These are phyloP conservation scores for Arachnopeziza araneosa DNA, from an alignment of 2,329 filamentous ascomycete genomes.

Conservation along the genomic window DNA sequence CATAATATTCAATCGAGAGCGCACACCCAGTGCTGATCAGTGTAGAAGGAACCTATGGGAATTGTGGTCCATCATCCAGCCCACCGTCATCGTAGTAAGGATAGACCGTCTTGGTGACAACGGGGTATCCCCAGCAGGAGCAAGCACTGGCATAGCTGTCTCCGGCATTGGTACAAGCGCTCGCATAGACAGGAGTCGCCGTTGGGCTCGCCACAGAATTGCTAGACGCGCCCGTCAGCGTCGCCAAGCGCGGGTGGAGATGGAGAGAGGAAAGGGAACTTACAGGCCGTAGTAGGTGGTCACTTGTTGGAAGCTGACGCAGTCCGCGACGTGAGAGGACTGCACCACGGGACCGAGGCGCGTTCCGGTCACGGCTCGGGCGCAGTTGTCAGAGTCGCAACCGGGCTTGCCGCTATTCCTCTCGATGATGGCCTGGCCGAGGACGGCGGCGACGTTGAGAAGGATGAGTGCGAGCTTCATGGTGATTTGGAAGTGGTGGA, in stretches of 20 bases:
- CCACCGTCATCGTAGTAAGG: neutral
- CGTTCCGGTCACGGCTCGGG: conserved; percentile 5
- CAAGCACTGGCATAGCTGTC: conserved; percentile 5
- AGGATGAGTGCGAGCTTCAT: neutral
- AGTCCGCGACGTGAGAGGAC: neutral
- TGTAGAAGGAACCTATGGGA: neutral
- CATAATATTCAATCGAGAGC: no score
- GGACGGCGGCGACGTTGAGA: neutral
- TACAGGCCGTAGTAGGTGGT: neutral
- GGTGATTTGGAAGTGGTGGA: neutral
- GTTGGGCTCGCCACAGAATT: neutral
- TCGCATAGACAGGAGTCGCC: conserved; percentile 1
- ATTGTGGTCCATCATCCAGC: neutral
- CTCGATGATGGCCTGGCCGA: neutral
- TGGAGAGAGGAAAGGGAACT: neutral
- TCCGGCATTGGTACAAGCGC: neutral
- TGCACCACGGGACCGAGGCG: neutral
- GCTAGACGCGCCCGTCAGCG: neutral
- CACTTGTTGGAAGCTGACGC: neutral
- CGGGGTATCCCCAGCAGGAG: conserved; percentile 2
- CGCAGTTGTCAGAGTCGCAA: conserved; percentile 3
- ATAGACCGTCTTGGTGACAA: neutral
- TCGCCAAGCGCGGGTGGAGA: neutral
- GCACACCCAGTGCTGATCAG: neutral
- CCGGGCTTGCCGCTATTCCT: neutral